Evolutionary conservation across 495 filamentous ascomycete genomes (phyloP), one percentile per base, ranked within the genome.

Genomic region (Lophiostoma macrostomum): DNA sequence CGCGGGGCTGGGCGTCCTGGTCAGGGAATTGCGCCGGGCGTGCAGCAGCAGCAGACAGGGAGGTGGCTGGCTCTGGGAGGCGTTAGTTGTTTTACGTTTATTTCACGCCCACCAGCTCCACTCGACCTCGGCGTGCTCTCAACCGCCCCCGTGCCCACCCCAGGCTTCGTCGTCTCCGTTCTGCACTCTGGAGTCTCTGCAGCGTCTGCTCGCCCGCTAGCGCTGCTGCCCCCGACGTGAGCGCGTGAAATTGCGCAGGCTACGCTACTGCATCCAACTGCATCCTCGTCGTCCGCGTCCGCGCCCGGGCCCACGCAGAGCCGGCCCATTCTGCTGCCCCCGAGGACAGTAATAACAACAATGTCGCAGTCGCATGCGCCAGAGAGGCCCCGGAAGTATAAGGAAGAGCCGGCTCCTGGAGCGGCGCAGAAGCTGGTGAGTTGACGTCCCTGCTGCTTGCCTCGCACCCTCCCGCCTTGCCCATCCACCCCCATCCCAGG

Each of bases 341-440:
- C 52, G 45, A 36, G 12, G 16, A 32, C 24, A 48, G 57, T 41
- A 64, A 62, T 58, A 56, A 67, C 53, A 58, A 64, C 50, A 60
- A 67, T 65, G 65, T 67, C 64, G 64, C 64, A 63, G 51, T 61
- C 64, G 57, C 61, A 49, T 62, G 49, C 53, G 38, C 55, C 65
- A 54, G 61, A 63, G 46, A 54, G 52, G 43, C 31, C 63, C 48
- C 63, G 56, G 46, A 64, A 58, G 63, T 66, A 64, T 66, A 67
- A 69, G 61, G 64, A 67, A 61, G 61, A 67, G 66, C 59, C 64
- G 61, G 66, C 55, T 61, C 58, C 64, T 61, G 58, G 58, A 56
- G 64, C 66, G 61, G 60, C 52, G 53, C 58, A 65, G 12, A 50
- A 48, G 54, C 53, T 64, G 49, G 66, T 68, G 58, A 68, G 66